Base-by-base conservation (phyloP, 331 rosid genomes). In the Spiraea crenata region DNA sequence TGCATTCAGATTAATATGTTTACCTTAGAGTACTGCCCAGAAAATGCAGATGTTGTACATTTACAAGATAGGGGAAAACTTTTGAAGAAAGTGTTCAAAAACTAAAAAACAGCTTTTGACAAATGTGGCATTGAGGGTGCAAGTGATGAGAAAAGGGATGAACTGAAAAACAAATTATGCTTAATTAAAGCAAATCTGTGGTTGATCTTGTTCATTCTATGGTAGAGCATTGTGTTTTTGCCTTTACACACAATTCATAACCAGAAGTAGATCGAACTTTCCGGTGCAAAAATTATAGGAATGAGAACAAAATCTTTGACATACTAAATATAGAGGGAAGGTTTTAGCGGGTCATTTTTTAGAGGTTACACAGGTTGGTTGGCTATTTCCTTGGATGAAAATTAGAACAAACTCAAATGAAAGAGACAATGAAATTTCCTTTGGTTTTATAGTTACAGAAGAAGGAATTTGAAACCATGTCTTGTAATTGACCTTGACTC, bases 181-280 rank as follows among this genome's bases (percentile, higher is more conserved):
- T 81, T 76, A 83, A 83, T 81, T 77, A 81, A 83, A 80, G 85
- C 74, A 72, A 11, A 68, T 5, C 82, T 51, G 67, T 76, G 77
- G 77, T 76, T 83, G 11, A 65, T 76, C 72, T 79, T 54, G 71
- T 68, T 12, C 47, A 73, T 81, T 76, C 66, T 57, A 80, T 71
- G 89, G 87, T 75, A 73, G 16, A 47, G 74, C 70, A 50, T 46
- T 60, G 39, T 37, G 46, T 64, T 63, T 39, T 59, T 54, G 46
- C 57, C 63, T 12, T 37, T 61, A 4, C 20, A 55, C 47, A 69
- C 71, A 37, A 81, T 78, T 67, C 49, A 69, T 71, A 83, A 73
- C 87, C 91, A 82, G 47, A 66, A 69, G 81, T 75, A 63, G 55
- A 63, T 84, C 95, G 88, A 69, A 72, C 74, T 64, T 81, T 76